Evolutionary conservation across 108 stramenopile species (phyloP).

Genomic region (Skeletonema costatum): DNA sequence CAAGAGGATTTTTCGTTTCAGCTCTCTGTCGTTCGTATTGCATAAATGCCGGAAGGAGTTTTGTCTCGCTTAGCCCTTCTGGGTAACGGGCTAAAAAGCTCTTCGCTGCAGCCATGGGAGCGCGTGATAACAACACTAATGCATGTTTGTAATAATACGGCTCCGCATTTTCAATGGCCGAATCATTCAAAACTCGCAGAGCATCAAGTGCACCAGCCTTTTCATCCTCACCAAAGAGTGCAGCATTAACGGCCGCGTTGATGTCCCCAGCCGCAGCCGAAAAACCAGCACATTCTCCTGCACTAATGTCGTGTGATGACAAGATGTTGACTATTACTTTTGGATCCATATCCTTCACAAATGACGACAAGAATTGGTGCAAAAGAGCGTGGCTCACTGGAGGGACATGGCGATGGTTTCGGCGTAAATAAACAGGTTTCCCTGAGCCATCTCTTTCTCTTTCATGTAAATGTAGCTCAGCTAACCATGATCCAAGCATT

Average conservation of each 20-base stretch:
- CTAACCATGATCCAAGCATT: conserved; percentile 89
- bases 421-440: conserved; percentile 5
- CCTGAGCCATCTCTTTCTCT: conserved; percentile 26
- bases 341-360: conserved; percentile 79
- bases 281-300: conserved; percentile 74
- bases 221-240: conserved; percentile 61
- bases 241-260: conserved; percentile 72
- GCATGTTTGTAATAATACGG: conserved; percentile 84
- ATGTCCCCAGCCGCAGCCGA: conserved; percentile 78
- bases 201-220: conserved; percentile 74
- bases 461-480: conserved; percentile 81
- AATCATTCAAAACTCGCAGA: conserved; percentile 68
- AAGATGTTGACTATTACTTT: conserved; percentile 79
- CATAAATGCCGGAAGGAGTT: conserved; percentile 81
- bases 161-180: conserved; percentile 81
- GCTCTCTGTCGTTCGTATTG: conserved; percentile 66
- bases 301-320: conserved; percentile 78
- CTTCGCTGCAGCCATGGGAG: conserved; percentile 71
- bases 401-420: conserved; percentile 18
- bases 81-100: conserved; percentile 75
- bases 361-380: conserved; percentile 69
- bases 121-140: conserved; percentile 59
- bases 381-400: conserved; percentile 51
- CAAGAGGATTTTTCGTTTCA: conserved; percentile 21
- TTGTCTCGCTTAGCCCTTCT: conserved; percentile 73